Base-by-base conservation (phyloP, 768 basidiomycete species). In the Pulveroboletus sp. region DNA sequence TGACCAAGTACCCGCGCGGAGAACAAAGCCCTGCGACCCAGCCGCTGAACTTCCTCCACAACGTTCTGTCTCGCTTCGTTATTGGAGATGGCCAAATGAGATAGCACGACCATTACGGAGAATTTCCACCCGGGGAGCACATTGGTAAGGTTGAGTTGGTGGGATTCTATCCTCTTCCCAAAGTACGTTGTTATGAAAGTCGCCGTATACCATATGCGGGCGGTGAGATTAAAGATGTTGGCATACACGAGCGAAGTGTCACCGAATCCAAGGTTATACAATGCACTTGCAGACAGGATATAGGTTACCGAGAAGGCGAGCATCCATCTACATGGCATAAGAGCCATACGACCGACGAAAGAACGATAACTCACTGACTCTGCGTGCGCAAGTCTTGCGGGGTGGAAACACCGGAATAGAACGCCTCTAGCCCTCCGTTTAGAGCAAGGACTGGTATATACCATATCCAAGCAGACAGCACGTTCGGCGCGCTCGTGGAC, bases 371-470 rank as follows among this genome's bases (percentile, higher is more conserved):
- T 48, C 47, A 79, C 76, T 81, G 73, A 58, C 83, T 86, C 66
- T 95, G 93, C 7, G 62, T 65, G 40, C 73, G 79, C 9, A 99
- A 69, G 65, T 93, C 85, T 1, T 67, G 58, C 0, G 85, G 75
- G 2, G 76, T 74, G 1, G 92, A 89, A 2, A 85, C 83, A 47
- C 89, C 86, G 3, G 88, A 81, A 57, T 95, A 76, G 67, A 96
- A 94, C 0, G 94, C 91, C 64, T 99, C 96, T 15, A 95, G 71
- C 0, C 89, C 80, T 2, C 96, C 96, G 62, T 99, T 99, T 56
- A 92, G 70, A 6, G 88, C 88, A 60, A 99, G 77, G 18, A 88
- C 77, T 0, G 96, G 96, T 56, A 98, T 85, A 58, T 94, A 95
- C 73, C 80, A 86, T 21, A 91, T 68, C 81, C 93, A 99, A 1